phyloP scores from a whole-genome alignment of 148 eudicot species.

The Rhododendron kiyosumense region DNA sequence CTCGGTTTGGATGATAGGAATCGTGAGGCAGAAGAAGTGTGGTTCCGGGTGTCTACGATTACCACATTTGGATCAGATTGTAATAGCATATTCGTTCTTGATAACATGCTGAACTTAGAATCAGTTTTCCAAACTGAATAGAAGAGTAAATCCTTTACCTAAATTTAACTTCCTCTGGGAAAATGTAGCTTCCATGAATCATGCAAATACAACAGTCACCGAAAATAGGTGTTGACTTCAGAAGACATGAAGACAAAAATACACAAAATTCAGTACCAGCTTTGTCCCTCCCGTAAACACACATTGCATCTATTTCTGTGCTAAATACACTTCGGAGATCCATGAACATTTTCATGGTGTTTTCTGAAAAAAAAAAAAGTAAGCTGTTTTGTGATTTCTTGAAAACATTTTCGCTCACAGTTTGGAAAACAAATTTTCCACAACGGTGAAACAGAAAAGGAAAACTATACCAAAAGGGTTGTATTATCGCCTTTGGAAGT shows the following conservation, averaged over 20 bases:
- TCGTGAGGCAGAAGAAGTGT: background rate
- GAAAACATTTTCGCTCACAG: background rate
- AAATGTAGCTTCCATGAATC: background rate
- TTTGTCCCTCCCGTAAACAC: background rate
- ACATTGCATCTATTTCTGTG: background rate
- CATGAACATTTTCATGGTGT: background rate
- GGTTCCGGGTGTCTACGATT: background rate
- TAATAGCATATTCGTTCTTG: background rate
- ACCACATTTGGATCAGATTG: background rate
- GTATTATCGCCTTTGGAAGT: slow-evolving; percentile 37
- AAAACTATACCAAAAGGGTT: background rate
- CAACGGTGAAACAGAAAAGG: background rate
- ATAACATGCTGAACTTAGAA: background rate
- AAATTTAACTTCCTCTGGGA: background rate
- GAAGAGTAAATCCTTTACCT: background rate
- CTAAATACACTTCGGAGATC: background rate
- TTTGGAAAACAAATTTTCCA: background rate
- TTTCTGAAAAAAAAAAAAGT: background rate
- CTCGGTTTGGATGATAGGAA: background rate
- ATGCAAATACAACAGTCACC: background rate
- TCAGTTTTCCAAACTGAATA: background rate
- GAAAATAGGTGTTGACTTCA: background rate
- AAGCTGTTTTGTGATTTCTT: background rate
- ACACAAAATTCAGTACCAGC: background rate
- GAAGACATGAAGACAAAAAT: background rate